Evolutionary conservation across 2,329 filamentous ascomycete genomes (phyloP).

Genomic region (Penicillium brevicompactum): DNA sequence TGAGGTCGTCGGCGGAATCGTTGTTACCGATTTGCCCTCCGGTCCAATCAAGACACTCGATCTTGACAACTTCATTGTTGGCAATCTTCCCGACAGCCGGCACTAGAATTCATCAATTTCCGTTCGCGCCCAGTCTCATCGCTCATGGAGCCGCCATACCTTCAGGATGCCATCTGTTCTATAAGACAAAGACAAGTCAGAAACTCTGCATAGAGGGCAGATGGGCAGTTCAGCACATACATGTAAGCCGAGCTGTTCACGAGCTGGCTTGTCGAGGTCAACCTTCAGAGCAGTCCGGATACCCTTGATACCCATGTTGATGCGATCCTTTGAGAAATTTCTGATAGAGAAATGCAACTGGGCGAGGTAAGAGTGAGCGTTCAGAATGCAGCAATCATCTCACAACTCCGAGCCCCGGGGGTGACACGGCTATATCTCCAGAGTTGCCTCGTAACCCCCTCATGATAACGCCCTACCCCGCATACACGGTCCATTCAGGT

Average conservation of each 20-base stretch:
- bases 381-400: no score
- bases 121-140: background rate
- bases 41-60: slow-evolving; percentile 84
- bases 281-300: slow-evolving; percentile 75
- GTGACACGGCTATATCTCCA: background rate
- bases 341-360: no score
- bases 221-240: slow-evolving; percentile 50
- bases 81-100: slow-evolving; percentile 73
- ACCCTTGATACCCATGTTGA: slow-evolving; percentile 39
- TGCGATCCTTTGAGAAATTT: background rate
- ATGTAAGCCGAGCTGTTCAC: slow-evolving; percentile 70
- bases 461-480: slow-evolving; percentile 7
- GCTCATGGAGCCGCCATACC: slow-evolving; percentile 50
- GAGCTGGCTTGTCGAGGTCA: slow-evolving; percentile 70
- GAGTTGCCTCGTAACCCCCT: background rate
- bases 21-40: slow-evolving; percentile 83
- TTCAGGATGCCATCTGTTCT: slow-evolving; percentile 95
- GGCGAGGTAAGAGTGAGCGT: no score
- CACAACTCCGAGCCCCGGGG: background rate
- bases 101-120: slow-evolving; percentile 53
- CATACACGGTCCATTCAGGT: background rate
- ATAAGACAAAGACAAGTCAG: background rate
- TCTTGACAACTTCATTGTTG: slow-evolving; percentile 86
- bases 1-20: slow-evolving; percentile 85
- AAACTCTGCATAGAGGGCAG: background rate